Evolutionary conservation across 169 alveolate genomes (phyloP).

Genomic region (Plasmodium sp.): DNA sequence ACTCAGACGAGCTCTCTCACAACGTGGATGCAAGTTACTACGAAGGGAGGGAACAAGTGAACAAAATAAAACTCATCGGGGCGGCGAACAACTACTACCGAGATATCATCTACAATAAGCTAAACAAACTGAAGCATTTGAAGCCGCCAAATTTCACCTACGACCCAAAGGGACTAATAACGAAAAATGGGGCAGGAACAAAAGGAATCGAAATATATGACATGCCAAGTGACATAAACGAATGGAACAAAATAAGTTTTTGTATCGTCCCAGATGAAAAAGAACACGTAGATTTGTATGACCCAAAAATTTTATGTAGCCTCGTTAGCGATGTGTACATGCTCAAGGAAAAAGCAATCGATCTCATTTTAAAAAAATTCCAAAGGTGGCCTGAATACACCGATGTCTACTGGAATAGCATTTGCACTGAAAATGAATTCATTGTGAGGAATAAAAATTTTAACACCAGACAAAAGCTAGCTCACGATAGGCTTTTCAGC

Average conservation of each 20-base stretch:
- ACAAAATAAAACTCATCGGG: conserved; percentile 50
- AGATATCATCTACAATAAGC: conserved; percentile 43
- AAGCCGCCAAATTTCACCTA: conserved; percentile 83
- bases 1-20: conserved; percentile 45
- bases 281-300: conserved; percentile 76
- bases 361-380: conserved; percentile 79
- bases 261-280: conserved; percentile 84
- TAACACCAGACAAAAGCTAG: conserved; percentile 83
- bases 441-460: conserved; percentile 78
- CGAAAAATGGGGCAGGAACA: conserved; percentile 86
- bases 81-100: conserved; percentile 68
- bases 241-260: conserved; percentile 83
- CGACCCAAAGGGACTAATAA: conserved; percentile 80
- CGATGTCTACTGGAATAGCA: conserved; percentile 77
- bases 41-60: conserved; percentile 67
- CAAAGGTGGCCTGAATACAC: conserved; percentile 85
- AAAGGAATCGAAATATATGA: conserved; percentile 86
- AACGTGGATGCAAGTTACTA: conserved; percentile 69
- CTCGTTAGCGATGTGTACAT: conserved; percentile 84
- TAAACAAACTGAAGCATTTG: conserved; percentile 37
- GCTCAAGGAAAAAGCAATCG: conserved; percentile 84
- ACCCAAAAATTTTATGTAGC: conserved; percentile 76
- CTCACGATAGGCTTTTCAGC: conserved; percentile 82
- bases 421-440: conserved; percentile 81
- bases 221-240: conserved; percentile 80